phyloP scores from a whole-genome alignment of 2,329 filamentous ascomycete species.

The Huntiella bhutanensis region DNA sequence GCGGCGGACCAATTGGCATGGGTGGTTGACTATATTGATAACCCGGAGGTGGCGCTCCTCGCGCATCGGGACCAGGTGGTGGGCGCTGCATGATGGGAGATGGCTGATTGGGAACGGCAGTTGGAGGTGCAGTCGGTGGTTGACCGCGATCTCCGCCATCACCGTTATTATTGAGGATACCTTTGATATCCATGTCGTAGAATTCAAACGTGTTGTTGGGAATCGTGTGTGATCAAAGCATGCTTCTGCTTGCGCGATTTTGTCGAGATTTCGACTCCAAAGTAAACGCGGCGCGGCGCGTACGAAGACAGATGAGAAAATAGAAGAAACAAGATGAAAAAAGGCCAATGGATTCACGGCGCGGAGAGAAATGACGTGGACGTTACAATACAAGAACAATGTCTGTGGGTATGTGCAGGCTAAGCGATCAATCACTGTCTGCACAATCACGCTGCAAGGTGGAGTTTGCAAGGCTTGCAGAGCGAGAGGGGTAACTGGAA shows the following conservation, averaged over 20 bases:
- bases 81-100: conserved; percentile 14
- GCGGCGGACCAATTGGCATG: conserved; percentile 12
- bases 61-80: conserved; percentile 5
- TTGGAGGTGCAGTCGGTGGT: conserved; percentile 15
- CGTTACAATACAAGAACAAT: too few relatives aligned
- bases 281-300: too few relatives aligned
- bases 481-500: too few relatives aligned
- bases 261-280: too few relatives aligned
- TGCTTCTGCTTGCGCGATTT: background rate
- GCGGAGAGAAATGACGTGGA: too few relatives aligned
- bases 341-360: too few relatives aligned
- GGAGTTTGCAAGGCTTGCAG: too few relatives aligned
- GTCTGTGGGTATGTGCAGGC: too few relatives aligned
- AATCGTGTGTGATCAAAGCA: background rate
- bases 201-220: background rate
- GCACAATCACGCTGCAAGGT: too few relatives aligned
- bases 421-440: too few relatives aligned
- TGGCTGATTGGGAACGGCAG: conserved; percentile 12
- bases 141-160: conserved; percentile 21
- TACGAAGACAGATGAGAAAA: too few relatives aligned
- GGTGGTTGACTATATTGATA: conserved; percentile 12
- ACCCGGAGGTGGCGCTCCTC: conserved; percentile 12
- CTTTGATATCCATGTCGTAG: conserved; percentile 30
- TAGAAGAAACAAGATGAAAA: too few relatives aligned
- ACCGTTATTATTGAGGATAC: conserved; percentile 34